phyloP scores from a whole-genome alignment of 257 asterid genomes.

The Paulownia fortunei region DNA sequence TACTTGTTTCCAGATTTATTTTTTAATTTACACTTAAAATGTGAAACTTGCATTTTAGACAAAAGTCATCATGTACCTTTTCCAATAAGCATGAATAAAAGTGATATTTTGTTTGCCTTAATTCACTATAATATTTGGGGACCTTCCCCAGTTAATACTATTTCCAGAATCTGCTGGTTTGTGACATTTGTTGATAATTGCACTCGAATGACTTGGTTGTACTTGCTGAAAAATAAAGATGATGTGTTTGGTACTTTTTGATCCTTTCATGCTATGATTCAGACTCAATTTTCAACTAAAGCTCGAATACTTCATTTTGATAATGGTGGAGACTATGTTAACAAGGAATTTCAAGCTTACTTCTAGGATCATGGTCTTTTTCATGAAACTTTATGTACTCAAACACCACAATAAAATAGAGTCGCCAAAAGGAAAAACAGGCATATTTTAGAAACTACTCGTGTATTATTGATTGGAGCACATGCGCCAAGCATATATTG shows the following conservation, averaged over 20 bases:
- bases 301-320: neutral
- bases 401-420: neutral
- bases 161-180: neutral
- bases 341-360: neutral
- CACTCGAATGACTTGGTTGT: neutral
- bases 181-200: conserved; percentile 11
- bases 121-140: conserved; percentile 7
- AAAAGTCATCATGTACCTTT: neutral
- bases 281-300: neutral
- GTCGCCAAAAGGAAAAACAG: neutral
- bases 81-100: neutral
- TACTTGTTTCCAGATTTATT: neutral
- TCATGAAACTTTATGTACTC: neutral
- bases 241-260: neutral
- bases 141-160: neutral
- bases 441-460: neutral
- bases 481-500: neutral
- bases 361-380: neutral
- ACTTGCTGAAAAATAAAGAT: neutral
- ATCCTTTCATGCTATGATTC: neutral
- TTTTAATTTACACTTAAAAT: neutral
- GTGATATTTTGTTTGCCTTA: neutral
- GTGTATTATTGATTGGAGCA: neutral
- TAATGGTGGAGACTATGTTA: conserved; percentile 19
- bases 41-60: neutral